Conservation (phyloP, 106 monocot species). For the Ottelia alismoides region DNA sequence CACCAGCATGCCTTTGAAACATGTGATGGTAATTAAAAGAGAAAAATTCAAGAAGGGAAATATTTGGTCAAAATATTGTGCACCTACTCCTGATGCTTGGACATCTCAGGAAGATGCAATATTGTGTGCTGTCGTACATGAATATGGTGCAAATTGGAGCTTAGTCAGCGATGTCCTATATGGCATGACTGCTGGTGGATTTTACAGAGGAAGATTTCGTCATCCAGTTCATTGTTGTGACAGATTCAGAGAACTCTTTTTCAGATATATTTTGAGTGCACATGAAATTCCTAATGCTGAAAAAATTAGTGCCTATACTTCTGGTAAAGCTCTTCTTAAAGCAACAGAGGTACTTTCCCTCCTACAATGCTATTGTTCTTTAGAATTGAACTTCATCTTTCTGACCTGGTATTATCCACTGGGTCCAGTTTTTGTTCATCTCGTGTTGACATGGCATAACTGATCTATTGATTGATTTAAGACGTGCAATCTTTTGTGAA, state of each 20-base stretch:
- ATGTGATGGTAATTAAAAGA: constrained; percentile 74
- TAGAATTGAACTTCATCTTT: neutral
- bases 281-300: constrained; percentile 42
- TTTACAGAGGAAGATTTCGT: constrained; percentile 68
- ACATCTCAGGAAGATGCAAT: constrained; percentile 77
- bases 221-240: constrained; percentile 97
- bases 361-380: neutral
- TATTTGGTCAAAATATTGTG: constrained; percentile 61
- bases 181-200: constrained; percentile 46
- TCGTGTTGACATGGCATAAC: too few species aligned
- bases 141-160: constrained; percentile 81
- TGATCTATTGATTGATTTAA: too few species aligned
- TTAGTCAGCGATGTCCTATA: constrained; percentile 62
- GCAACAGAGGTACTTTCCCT: constrained; percentile 71
- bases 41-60: constrained; percentile 55
- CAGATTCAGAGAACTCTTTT: constrained; percentile 85
- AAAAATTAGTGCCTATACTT: constrained; percentile 31
- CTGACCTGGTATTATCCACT: neutral
- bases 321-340: constrained; percentile 78
- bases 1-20: constrained; percentile 56
- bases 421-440: neutral
- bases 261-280: constrained; percentile 50
- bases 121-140: constrained; percentile 74
- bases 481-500: too few species aligned
- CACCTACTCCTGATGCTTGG: constrained; percentile 70